phyloP scores from a whole-genome alignment of 805 yeast species.

The Wickerhamiella galacta region DNA sequence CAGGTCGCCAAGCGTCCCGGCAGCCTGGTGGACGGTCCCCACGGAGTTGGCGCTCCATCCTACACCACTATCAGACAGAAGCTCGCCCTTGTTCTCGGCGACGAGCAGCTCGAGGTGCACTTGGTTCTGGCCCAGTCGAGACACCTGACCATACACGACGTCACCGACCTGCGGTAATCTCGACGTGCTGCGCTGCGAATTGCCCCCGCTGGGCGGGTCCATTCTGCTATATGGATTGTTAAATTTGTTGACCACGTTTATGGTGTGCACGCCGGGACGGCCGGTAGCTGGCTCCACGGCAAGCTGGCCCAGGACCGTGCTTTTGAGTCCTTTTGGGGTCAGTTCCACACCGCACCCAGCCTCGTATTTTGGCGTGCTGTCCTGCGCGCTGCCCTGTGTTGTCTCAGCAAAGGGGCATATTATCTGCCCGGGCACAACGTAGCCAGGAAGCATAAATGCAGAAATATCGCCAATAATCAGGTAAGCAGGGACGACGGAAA shows the following conservation, averaged over 20 bases:
- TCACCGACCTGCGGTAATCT: slow-evolving; percentile 68
- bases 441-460: slow-evolving; percentile 25
- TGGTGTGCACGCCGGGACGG: slow-evolving; percentile 11
- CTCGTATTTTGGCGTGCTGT: slow-evolving; percentile 28
- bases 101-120: slow-evolving; percentile 63
- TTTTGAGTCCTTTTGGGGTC: slow-evolving; percentile 29
- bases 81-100: slow-evolving; percentile 43
- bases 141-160: slow-evolving; percentile 58
- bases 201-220: slow-evolving; percentile 5
- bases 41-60: slow-evolving; percentile 34
- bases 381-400: slow-evolving; percentile 24
- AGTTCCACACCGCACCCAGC: slow-evolving; percentile 53
- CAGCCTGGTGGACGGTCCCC: slow-evolving; percentile 15
- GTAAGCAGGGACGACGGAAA: too few species aligned
- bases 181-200: slow-evolving; percentile 11
- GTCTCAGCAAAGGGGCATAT: too few species aligned
- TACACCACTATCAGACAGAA: slow-evolving; percentile 44
- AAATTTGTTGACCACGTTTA: slow-evolving; percentile 16
- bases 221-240: slow-evolving; percentile 13
- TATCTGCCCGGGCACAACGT: slow-evolving; percentile 69
- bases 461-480: too few species aligned
- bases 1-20: slow-evolving; percentile 26
- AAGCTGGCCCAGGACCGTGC: slow-evolving; percentile 52
- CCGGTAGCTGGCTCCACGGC: slow-evolving; percentile 16
- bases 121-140: slow-evolving; percentile 47